phyloP scores from a whole-genome alignment of 2,329 filamentous ascomycete species.

The Trichoderma citrinoviride region DNA sequence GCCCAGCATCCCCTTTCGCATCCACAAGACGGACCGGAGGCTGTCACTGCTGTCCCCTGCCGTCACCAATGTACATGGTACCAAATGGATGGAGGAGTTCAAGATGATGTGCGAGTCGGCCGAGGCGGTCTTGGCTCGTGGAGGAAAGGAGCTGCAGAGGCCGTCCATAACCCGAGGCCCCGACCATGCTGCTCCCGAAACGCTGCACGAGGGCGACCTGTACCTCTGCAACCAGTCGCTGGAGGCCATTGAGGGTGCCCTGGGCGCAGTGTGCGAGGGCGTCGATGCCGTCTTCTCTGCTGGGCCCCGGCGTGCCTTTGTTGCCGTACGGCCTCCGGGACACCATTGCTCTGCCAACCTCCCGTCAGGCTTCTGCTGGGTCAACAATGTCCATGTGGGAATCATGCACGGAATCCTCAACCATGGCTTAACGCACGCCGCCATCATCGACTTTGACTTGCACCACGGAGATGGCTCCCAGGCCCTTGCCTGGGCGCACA shows the following conservation, averaged over 20 bases:
- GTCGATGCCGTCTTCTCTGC: constrained; percentile 76
- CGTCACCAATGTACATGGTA: constrained; percentile 88
- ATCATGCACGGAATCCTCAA: constrained; percentile 84
- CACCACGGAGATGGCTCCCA: constrained; percentile 97
- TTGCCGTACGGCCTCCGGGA: constrained; percentile 87
- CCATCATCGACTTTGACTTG: constrained; percentile 88
- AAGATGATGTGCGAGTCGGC: constrained; percentile 80
- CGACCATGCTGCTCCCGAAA: constrained; percentile 46
- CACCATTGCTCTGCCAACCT: constrained; percentile 90
- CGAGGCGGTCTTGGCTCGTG: constrained; percentile 71
- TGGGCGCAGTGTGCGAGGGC: constrained; percentile 91
- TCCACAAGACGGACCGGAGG: constrained; percentile 73
- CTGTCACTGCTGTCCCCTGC: constrained; percentile 70
- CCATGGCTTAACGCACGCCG: constrained; percentile 87
- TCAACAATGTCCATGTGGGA: constrained; percentile 97
- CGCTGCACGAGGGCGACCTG: constrained; percentile 83
- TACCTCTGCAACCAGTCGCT: constrained; percentile 87
- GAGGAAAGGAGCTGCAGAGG: constrained; percentile 74
- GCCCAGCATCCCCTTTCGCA: constrained; percentile 71
- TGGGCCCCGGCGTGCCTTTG: constrained; percentile 75
- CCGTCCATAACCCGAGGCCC: constrained; percentile 58
- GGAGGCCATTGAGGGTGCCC: constrained; percentile 81
- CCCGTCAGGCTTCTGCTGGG: constrained; percentile 96
- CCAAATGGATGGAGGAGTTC: constrained; percentile 90
- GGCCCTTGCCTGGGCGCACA: constrained; percentile 87